Base-by-base conservation (phyloP, 179 eudicot genomes). In the Gypsophila paniculata region DNA sequence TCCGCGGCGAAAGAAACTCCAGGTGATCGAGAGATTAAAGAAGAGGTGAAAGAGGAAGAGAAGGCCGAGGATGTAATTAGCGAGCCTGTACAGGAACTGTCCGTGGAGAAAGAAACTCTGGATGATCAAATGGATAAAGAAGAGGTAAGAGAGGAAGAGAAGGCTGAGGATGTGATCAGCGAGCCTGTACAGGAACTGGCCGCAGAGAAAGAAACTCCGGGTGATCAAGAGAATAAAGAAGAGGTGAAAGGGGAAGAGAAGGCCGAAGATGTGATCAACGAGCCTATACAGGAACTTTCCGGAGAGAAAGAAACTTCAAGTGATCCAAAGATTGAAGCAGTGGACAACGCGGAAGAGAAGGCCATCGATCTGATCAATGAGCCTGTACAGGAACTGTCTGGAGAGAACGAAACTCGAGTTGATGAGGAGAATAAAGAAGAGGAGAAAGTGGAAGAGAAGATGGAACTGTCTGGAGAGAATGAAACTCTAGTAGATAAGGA, bases 131-230 rank as follows among this genome's bases (percentile, higher is more conserved):
- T 6, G 46, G 46, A 9, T 42, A 42, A 42, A 42, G 46, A 42
- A 19, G 71, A 17, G 17, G 58, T 25, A 34, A 66, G 46, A 21
- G 36, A 21, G 54, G 70, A 46, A 17, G 70, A 46, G 21, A 49
- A 46, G 57, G 39, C 19, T 13, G 71, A 52, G 25, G 71, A 25
- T 15, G 19, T 52, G 25, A 29, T 25, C 18, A 10, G 29, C 5
- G 60, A 68, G 61, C 71, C 71, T 51, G 58, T 26, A 26, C 44
- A 68, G 26, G 71, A 68, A 44, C 19, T 65, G 53, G 49, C 48
- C 5, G 49, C 0, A 63, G 49, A 38, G 65, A 62, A n/a, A 18
- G 67, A 62, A 62, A 38, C 59, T 54, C 23, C 23, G 23, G 59
- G 6, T 18, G 59, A 17, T 54, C 6, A 36, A n/a, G 68, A 63